A percentile compares a stretch with the other conserved stretches of the same genome.
These are phyloP conservation scores for Cutaneotrichosporon cyanovorans DNA, from an alignment of 1,284 basidiomycete genomes.

Conservation along the genomic window DNA sequence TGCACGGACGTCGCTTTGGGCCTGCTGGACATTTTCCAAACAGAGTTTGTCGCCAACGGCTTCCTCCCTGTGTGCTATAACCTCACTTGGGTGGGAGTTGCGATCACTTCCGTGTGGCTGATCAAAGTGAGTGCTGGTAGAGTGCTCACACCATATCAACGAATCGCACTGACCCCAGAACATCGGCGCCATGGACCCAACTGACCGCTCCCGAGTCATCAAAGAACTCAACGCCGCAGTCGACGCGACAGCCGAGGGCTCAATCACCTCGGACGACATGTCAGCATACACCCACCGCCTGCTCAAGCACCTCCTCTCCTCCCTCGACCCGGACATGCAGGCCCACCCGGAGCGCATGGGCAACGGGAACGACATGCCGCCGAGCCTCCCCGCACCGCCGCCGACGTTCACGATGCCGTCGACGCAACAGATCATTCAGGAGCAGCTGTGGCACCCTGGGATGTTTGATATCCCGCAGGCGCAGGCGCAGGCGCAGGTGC, in stretches of 20 bases:
- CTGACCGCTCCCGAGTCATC: slow-evolving; percentile 19
- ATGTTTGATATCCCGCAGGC: slow-evolving; percentile 5
- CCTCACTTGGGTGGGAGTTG: slow-evolving; percentile 22
- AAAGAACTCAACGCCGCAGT: slow-evolving; percentile 13
- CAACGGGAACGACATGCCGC: not conserved
- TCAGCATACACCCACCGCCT: slow-evolving; percentile 26
- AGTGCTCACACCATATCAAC: no score
- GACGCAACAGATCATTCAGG: slow-evolving; percentile 25
- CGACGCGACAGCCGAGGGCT: slow-evolving; percentile 16
- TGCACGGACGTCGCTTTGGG: slow-evolving; percentile 21
- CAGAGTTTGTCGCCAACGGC: slow-evolving; percentile 19
- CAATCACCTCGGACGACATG: slow-evolving; percentile 24
- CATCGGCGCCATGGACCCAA: slow-evolving; percentile 20
- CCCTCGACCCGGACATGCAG: slow-evolving; percentile 11
- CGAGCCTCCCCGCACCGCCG: not conserved
- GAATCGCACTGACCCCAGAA: slow-evolving; percentile 14
- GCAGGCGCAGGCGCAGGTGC: not conserved
- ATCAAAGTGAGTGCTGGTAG: slow-evolving; percentile 15
- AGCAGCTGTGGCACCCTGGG: slow-evolving; percentile 19
- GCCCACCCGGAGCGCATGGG: not conserved
- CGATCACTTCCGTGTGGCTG: slow-evolving; percentile 24
- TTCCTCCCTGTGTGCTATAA: slow-evolving; percentile 24
- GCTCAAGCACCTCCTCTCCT: slow-evolving; percentile 21
- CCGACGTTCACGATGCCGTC: slow-evolving; percentile 17
- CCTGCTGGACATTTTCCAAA: slow-evolving; percentile 18